Evolutionary conservation across 2,329 filamentous ascomycete genomes (phyloP).

Genomic region (Cladosporium sp.): DNA sequence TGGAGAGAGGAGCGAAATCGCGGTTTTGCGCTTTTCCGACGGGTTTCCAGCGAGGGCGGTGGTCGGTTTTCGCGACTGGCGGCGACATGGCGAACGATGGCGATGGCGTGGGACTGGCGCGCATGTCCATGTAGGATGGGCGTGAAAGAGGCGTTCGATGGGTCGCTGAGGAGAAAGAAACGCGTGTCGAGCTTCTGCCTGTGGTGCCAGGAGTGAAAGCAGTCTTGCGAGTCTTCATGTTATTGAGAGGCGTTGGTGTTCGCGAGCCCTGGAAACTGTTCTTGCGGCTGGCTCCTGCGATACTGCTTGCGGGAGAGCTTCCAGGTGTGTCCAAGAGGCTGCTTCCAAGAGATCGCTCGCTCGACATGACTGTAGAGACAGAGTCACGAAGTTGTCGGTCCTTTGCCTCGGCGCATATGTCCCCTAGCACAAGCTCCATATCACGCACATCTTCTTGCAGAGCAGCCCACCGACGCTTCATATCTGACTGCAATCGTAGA

Average conservation of each 20-base stretch:
- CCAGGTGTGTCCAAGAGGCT: constrained; percentile 66
- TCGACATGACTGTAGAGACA: constrained; percentile 86
- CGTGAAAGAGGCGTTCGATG: constrained; percentile 19
- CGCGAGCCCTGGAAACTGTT: constrained; percentile 49
- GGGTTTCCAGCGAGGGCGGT: constrained; percentile 32
- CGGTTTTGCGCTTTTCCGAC: constrained; percentile 28
- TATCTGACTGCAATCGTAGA: constrained; percentile 78
- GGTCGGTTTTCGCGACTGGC: constrained; percentile 25
- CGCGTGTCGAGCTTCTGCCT: constrained; percentile 3
- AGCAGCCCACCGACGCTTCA: constrained; percentile 77
- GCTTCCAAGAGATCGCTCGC: constrained; percentile 70
- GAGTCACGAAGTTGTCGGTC: constrained; percentile 85
- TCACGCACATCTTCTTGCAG: constrained; percentile 76
- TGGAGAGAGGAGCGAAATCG: constrained; percentile 38
- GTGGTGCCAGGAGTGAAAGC: constrained; percentile 9
- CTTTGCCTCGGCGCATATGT: constrained; percentile 58
- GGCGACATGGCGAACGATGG: constrained; percentile 30
- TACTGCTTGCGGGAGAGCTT: constrained; percentile 67
- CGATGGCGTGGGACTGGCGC: constrained; percentile 25
- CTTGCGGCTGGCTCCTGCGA: constrained; percentile 56
- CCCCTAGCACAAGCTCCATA: constrained; percentile 74
- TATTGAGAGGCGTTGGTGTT: constrained; percentile 44
- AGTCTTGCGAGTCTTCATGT: constrained; percentile 29
- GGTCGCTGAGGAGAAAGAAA: constrained; percentile 9
- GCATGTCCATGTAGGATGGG: constrained; percentile 7